phyloP scores from a whole-genome alignment of 208 protist species.

The Spongospora subterranea region DNA sequence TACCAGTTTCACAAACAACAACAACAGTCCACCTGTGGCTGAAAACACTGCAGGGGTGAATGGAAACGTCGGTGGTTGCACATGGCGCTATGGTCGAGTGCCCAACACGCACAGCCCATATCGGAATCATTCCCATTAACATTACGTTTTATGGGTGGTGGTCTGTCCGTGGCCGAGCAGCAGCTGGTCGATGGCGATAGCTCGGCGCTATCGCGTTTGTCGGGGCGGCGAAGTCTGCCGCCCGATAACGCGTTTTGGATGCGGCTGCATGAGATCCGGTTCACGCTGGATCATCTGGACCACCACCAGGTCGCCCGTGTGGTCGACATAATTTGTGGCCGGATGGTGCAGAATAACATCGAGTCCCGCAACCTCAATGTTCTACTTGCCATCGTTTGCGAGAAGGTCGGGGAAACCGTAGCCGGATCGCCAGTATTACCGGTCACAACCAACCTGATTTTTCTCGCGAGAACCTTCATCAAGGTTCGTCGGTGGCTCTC shows the following conservation, averaged over 20 bases:
- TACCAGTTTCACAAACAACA: too few species aligned
- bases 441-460: neutral
- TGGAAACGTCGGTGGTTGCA: too few species aligned
- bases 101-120: too few species aligned
- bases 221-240: slow-evolving; percentile 30
- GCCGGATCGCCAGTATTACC: neutral
- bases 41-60: too few species aligned
- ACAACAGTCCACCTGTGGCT: too few species aligned
- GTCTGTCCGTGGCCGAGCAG: slow-evolving; percentile 36
- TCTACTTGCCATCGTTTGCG: slow-evolving; percentile 36
- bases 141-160: slow-evolving; percentile 40
- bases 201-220: neutral
- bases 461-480: slow-evolving; percentile 41
- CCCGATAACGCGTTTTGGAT: slow-evolving; percentile 28
- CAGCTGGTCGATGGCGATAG: slow-evolving; percentile 41
- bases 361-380: slow-evolving; percentile 34
- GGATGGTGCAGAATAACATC: slow-evolving; percentile 46
- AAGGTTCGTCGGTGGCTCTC: neutral
- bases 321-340: neutral
- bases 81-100: too few species aligned
- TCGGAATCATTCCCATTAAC: too few species aligned
- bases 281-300: slow-evolving; percentile 37
- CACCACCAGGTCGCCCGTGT: neutral
- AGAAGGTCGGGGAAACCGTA: neutral
- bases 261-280: neutral